These are phyloP conservation scores for Tricholoma sp. DNA, from an alignment of 768 basidiomycete genomes.

Conservation along the genomic window DNA sequence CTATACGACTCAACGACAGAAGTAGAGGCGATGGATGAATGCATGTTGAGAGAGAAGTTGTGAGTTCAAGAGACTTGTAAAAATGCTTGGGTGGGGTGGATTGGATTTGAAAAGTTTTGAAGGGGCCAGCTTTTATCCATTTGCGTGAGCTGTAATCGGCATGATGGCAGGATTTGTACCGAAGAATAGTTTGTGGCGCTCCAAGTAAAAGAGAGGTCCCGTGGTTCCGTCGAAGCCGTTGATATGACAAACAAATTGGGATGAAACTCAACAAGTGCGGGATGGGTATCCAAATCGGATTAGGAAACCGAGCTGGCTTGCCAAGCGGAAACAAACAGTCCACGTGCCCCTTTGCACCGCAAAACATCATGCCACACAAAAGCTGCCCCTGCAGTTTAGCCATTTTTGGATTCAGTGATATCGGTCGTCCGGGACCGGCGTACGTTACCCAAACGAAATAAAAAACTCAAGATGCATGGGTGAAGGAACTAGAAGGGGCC, in stretches of 20 bases:
- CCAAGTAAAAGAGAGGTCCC: slow-evolving; percentile 29
- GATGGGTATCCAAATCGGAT: slow-evolving; percentile 13
- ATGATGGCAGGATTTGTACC: slow-evolving; percentile 21
- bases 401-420: not conserved
- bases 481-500: not conserved
- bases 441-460: no score
- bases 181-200: slow-evolving; percentile 18
- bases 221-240: slow-evolving; percentile 33
- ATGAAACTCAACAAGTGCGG: slow-evolving; percentile 8
- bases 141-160: slow-evolving; percentile 17
- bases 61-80: slow-evolving; percentile 5
- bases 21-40: slow-evolving; percentile 15
- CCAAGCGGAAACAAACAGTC: slow-evolving; percentile 6
- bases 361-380: slow-evolving; percentile 1
- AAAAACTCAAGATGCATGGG: not conserved
- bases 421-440: not conserved
- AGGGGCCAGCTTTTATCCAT: slow-evolving; percentile 28
- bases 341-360: slow-evolving; percentile 5
- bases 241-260: slow-evolving; percentile 29
- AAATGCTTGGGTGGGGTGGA: slow-evolving; percentile 13
- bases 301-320: slow-evolving; percentile 10
- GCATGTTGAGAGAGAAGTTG: slow-evolving; percentile 14
- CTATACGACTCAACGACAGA: slow-evolving; percentile 4
- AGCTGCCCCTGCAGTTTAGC: not conserved
- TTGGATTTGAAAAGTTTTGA: slow-evolving; percentile 17